phyloP scores from a whole-genome alignment of 805 yeast genomes.

The Nakazawaea wickerhamii region DNA sequence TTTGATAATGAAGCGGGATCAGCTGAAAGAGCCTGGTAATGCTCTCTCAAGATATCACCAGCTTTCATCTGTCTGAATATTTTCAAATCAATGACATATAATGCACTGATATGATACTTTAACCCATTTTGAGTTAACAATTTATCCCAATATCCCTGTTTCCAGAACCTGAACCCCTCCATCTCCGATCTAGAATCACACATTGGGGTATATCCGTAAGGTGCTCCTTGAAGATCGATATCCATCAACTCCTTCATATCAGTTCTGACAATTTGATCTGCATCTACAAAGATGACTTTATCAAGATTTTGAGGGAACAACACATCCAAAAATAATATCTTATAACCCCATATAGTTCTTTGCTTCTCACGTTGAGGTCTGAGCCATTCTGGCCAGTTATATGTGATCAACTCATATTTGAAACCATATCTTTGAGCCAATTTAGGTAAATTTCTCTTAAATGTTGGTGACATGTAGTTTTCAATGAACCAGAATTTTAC shows the following conservation, averaged over 20 bases:
- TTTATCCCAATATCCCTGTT: constrained; percentile 82
- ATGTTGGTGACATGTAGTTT: constrained; percentile 68
- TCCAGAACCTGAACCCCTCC: constrained; percentile 91
- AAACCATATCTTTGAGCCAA: constrained; percentile 57
- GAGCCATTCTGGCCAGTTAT: constrained; percentile 92
- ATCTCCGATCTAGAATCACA: constrained; percentile 72
- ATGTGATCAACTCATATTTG: constrained; percentile 71
- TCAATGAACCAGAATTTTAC: constrained; percentile 87
- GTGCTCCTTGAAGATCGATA: constrained; percentile 69
- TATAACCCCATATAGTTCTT: constrained; percentile 83
- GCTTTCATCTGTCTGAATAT: constrained; percentile 60
- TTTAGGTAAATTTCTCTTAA: constrained; percentile 53
- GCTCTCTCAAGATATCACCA: constrained; percentile 78
- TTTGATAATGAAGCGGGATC: constrained; percentile 78
- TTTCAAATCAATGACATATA: constrained; percentile 73
- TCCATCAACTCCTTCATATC: constrained; percentile 67
- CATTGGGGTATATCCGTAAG: constrained; percentile 87
- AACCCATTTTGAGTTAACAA: constrained; percentile 47
- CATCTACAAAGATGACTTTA: constrained; percentile 79
- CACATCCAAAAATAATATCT: constrained; percentile 80
- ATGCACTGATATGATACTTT: constrained; percentile 79
- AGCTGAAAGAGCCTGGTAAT: constrained; percentile 74
- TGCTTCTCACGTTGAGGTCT: constrained; percentile 72
- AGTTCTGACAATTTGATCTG: constrained; percentile 75
- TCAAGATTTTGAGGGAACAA: constrained; percentile 75